Base-by-base conservation (phyloP, 116 monocot genomes). In the Iris pallida region DNA sequence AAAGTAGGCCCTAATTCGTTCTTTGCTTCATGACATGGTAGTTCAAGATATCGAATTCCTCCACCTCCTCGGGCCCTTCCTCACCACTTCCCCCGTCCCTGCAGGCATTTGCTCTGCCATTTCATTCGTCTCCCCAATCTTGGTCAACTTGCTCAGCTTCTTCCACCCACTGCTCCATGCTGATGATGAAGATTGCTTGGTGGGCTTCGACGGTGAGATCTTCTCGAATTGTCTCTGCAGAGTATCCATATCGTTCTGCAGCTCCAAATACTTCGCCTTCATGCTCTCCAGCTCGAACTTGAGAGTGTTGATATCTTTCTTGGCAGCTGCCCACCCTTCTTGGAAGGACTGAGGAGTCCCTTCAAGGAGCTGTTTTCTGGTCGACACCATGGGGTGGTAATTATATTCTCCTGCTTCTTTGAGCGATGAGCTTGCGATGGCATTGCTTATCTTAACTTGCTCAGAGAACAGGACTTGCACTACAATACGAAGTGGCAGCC, bases 241-340 rank as follows among this genome's bases (percentile, higher is more conserved):
- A 8, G 1, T 66, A 49, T 91, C 91, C 91, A 95, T 86, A 49
- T 88, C 95, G 47, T 78, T 79, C 78, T 95, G 95, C 30, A 95
- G 70, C 80, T 86, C 86, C 17, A 88, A 61, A 45, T 95, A 91
- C 88, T 91, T 95, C 40, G 84, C 86, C 81, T 95, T 95, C 84
- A 91, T 78, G 73, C 74, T 88, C 61, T 88, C 91, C 4, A 95
- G 83, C 78, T 95, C 91, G 63, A 91, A 95, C 78, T 95, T 95
- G 53, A 95, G 95, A 0, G 88, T 86, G 82, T 88, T 91, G 49
- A 95, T 95, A 81, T 95, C 95, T 73, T 86, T 91, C 73, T 95
- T 95, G 0, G 95, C 95, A 18, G 82, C 62, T 4, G 88, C 83
- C 95, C 95, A 95, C 8, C 91, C 91, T 54, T 95, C 95, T 75